Evolutionary conservation across 1,284 basidiomycete genomes (phyloP).

Genomic region (Mycocalia duriaeana): DNA sequence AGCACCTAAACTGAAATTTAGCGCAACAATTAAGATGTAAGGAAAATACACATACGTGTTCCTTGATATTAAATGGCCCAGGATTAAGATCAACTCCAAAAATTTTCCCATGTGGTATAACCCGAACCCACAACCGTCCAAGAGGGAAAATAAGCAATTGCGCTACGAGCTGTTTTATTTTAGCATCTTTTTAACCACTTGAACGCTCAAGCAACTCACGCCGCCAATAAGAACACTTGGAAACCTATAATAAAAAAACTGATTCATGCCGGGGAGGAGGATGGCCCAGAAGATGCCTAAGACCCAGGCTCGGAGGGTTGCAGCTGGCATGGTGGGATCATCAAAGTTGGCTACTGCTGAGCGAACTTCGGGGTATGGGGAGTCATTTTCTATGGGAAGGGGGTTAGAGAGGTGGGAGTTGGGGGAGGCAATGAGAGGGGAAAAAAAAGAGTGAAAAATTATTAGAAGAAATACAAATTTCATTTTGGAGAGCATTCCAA

Average conservation of each 20-base stretch:
- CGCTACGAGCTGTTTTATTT: conserved; percentile 38
- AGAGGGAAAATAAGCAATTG: conserved; percentile 56
- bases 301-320: conserved; percentile 55
- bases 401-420: conserved; percentile 1
- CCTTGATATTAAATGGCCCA: conserved; percentile 74
- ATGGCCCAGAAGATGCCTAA: conserved; percentile 51
- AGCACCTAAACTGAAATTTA: conserved; percentile 30
- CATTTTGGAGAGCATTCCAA: no score
- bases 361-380: conserved; percentile 47
- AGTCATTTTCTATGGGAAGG: conserved; percentile 21
- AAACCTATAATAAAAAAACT: conserved; percentile 53
- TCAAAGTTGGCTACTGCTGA: conserved; percentile 63
- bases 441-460: no score
- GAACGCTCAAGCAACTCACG: conserved; percentile 17
- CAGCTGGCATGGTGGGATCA: conserved; percentile 55
- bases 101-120: conserved; percentile 45
- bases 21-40: conserved; percentile 4
- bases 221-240: conserved; percentile 20
- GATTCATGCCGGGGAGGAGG: conserved; percentile 50
- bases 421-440: neutral
- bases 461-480: no score
- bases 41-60: conserved; percentile 41
- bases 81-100: conserved; percentile 57
- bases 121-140: conserved; percentile 42
- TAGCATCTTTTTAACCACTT: no score